These are phyloP conservation scores for Monilinia aucupariae DNA, from an alignment of 2,329 filamentous ascomycete genomes.

Conservation along the genomic window DNA sequence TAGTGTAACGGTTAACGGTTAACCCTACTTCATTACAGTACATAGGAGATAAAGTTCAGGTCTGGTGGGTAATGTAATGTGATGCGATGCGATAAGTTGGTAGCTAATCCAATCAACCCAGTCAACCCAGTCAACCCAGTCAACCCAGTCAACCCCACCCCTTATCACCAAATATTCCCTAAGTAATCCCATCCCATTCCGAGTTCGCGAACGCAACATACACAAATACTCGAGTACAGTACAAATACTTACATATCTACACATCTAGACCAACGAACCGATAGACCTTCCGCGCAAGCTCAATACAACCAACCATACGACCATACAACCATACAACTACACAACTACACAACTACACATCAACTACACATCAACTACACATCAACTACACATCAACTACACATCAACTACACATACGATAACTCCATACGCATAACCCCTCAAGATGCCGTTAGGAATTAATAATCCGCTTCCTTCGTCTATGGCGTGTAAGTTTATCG, in stretches of 20 bases:
- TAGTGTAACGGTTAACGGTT: too few relatives aligned
- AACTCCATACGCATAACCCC: background rate
- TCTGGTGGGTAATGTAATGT: too few relatives aligned
- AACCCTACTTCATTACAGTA: too few relatives aligned
- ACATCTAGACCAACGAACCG: background rate
- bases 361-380: too few relatives aligned
- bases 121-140: too few relatives aligned
- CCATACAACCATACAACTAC: too few relatives aligned
- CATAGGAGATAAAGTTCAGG: too few relatives aligned
- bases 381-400: too few relatives aligned
- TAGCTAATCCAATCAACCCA: too few relatives aligned
- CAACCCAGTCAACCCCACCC: background rate
- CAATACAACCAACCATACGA: background rate
- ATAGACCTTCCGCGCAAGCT: slow-evolving; percentile 1
- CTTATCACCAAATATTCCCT: background rate
- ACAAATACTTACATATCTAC: background rate
- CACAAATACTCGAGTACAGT: background rate
- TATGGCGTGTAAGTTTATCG: slow-evolving; percentile 57
- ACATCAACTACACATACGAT: background rate
- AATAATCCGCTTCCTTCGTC: slow-evolving; percentile 63
- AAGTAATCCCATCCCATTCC: too few relatives aligned
- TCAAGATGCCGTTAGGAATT: slow-evolving; percentile 48
- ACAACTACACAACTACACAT: too few relatives aligned
- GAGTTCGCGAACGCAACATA: background rate
- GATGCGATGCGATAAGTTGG: too few relatives aligned